Evolutionary conservation across 83 land plant species (phyloP).

Genomic region (Diphasiastrum complanatum): DNA sequence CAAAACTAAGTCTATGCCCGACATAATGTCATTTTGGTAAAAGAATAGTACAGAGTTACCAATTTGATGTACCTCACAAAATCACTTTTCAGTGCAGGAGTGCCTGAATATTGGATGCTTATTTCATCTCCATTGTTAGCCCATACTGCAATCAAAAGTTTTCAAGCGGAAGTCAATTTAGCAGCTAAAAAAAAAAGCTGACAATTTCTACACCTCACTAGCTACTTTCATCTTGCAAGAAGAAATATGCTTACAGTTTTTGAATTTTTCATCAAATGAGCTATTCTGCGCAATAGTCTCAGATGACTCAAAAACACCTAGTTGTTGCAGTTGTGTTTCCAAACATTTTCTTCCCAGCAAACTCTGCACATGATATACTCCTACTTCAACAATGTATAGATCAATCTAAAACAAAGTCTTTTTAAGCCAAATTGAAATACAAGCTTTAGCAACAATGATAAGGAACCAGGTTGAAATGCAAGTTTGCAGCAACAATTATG

Average conservation of each 20-base stretch:
- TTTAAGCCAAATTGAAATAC: not conserved
- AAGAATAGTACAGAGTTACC: too few species aligned
- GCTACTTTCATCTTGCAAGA: not conserved
- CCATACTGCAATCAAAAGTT: conserved; percentile 49
- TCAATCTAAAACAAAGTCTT: not conserved
- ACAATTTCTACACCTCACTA: not conserved
- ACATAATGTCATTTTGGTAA: too few species aligned
- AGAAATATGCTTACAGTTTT: conserved; percentile 36
- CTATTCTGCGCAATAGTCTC: conserved; percentile 43
- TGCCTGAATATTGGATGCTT: conserved; percentile 77
- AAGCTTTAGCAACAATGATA: not conserved
- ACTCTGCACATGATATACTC: conserved; percentile 30
- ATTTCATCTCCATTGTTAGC: conserved; percentile 80
- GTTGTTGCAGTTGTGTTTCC: conserved; percentile 46
- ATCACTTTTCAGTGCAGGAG: conserved; percentile 76
- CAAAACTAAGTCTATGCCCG: too few species aligned
- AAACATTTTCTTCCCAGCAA: conserved; percentile 48
- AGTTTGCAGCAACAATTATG: not conserved
- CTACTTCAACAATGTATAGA: not conserved
- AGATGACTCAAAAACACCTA: conserved; percentile 35
- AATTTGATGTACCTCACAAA: conserved; percentile 48
- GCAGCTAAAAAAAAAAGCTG: not conserved
- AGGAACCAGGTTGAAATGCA: too few species aligned
- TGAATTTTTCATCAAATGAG: conserved; percentile 39
- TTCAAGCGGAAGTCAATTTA: not conserved